Percentiles rank a stretch among this genome's conserved stretches.
These are phyloP conservation scores for Sclerotinia subarctica DNA, from an alignment of 2,329 filamentous ascomycete genomes.

Conservation along the genomic window DNA sequence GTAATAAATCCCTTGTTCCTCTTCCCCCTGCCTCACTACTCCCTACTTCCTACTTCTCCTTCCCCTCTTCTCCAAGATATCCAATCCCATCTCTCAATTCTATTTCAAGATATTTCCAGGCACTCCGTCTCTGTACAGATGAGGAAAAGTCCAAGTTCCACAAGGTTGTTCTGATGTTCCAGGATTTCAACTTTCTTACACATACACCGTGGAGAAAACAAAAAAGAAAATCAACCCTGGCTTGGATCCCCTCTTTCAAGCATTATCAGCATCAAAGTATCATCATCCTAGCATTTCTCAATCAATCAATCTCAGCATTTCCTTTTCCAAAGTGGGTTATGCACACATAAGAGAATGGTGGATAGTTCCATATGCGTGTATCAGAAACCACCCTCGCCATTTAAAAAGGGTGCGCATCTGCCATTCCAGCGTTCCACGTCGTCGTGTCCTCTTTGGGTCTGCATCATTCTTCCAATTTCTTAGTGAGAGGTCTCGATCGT, in stretches of 20 bases:
- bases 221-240: background rate
- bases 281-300: background rate
- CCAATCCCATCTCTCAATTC: background rate
- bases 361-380: conserved; percentile 1
- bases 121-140: no score
- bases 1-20: background rate
- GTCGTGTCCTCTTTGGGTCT: background rate
- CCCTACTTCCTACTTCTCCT: no score
- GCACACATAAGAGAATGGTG: background rate
- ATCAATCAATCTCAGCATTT: background rate
- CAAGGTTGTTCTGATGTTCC: background rate
- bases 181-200: conserved; percentile 1
- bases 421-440: background rate
- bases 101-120: conserved; percentile 5
- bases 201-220: background rate
- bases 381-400: conserved; percentile 4
- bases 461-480: background rate
- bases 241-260: background rate
- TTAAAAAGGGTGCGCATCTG: conserved; percentile 15
- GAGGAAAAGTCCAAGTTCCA: background rate
- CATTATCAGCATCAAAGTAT: background rate
- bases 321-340: background rate
- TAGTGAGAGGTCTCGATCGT: conserved; percentile 5
- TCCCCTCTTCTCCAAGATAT: background rate
- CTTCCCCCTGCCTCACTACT: background rate